phyloP scores from a whole-genome alignment of 495 filamentous ascomycete species.

The Podospora appendiculata region DNA sequence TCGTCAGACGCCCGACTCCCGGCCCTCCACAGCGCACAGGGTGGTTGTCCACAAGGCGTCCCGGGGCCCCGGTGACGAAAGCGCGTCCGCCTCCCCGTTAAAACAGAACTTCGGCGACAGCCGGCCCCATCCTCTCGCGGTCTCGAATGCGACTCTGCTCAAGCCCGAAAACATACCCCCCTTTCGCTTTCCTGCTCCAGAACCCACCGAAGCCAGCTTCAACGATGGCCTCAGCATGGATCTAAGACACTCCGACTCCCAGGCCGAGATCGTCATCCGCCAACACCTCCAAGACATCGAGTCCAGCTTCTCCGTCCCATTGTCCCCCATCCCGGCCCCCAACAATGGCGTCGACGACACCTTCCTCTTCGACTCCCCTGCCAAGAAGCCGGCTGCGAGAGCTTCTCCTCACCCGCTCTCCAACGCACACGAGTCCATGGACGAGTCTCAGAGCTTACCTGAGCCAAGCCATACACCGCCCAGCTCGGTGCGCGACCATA shows the following conservation, averaged over 20 bases:
- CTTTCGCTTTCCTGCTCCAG: slow-evolving; percentile 10
- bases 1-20: slow-evolving; percentile 10
- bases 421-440: slow-evolving; percentile 6
- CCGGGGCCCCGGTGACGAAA: not conserved
- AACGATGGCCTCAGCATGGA: slow-evolving; percentile 35
- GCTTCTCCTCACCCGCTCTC: slow-evolving; percentile 2
- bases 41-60: not conserved
- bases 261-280: slow-evolving; percentile 37
- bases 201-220: slow-evolving; percentile 31
- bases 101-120: slow-evolving; percentile 5
- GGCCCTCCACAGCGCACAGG: slow-evolving; percentile 14
- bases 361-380: slow-evolving; percentile 49
- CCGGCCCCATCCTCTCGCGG: slow-evolving; percentile 6
- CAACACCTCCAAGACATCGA: slow-evolving; percentile 76
- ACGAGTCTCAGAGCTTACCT: slow-evolving; percentile 17
- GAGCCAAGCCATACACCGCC: slow-evolving; percentile 12
- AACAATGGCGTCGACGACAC: slow-evolving; percentile 53
- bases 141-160: slow-evolving; percentile 1
- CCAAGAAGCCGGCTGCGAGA: slow-evolving; percentile 18
- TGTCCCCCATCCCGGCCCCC: slow-evolving; percentile 37
- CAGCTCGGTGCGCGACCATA: slow-evolving; percentile 8
- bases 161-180: slow-evolving; percentile 21
- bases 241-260: slow-evolving; percentile 28
- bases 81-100: not conserved
- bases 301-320: slow-evolving; percentile 66